These are phyloP conservation scores for Limnomonas spitsbergensis DNA, from an alignment of 139 green algal species.

Conservation along the genomic window DNA sequence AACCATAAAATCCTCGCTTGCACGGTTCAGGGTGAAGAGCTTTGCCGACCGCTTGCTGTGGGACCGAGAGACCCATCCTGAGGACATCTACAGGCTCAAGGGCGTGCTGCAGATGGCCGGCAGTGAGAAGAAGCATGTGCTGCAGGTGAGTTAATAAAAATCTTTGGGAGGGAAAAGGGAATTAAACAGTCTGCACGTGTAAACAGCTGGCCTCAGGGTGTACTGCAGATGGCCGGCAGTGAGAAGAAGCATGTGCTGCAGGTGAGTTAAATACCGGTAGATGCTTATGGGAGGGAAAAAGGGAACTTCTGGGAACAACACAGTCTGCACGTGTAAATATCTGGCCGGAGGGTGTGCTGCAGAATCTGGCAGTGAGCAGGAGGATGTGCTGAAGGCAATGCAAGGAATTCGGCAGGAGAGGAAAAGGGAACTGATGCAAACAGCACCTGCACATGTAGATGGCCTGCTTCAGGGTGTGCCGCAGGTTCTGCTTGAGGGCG, in stretches of 20 bases:
- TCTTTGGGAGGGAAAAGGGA: neutral
- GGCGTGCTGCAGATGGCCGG: neutral
- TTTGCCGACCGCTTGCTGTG: slow-evolving; percentile 59
- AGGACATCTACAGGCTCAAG: slow-evolving; percentile 66
- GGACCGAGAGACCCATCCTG: slow-evolving; percentile 41
- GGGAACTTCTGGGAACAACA: too few species aligned
- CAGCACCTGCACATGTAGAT: neutral
- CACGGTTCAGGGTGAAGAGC: slow-evolving; percentile 18
- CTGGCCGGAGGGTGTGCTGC: slow-evolving; percentile 44
- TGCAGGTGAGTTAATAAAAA: slow-evolving; percentile 4
- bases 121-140: slow-evolving; percentile 8
- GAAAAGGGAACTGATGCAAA: neutral
- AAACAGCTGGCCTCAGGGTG: slow-evolving; percentile 42
- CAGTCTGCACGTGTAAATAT: too few species aligned
- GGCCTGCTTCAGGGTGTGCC: slow-evolving; percentile 44
- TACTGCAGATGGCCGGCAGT: neutral
- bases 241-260: slow-evolving; percentile 11
- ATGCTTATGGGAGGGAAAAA: too few species aligned
- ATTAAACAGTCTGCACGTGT: neutral
- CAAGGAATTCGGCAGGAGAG: neutral
- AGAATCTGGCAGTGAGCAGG: neutral
- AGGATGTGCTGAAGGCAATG: slow-evolving; percentile 6
- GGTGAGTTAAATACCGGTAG: neutral
- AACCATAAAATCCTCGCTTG: neutral
- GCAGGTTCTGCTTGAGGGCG: slow-evolving; percentile 42